Percentiles rank a stretch among this genome's conserved stretches.
Evolutionary conservation across 352 stramenopile species (phyloP).

Genomic region (Globisporangium irregulare): DNA sequence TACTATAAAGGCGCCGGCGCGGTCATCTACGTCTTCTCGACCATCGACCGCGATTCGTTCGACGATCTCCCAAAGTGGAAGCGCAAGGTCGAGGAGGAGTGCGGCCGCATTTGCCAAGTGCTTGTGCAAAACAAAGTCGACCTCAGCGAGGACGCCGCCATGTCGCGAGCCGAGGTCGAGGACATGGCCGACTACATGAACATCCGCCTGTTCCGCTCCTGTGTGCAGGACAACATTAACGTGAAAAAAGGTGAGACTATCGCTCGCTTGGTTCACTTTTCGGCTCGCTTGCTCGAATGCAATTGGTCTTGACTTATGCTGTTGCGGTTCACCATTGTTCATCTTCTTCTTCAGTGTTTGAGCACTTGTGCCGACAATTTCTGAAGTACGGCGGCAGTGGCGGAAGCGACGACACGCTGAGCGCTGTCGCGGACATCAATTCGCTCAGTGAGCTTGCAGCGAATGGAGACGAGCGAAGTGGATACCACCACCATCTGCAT

Average conservation of each 20-base stretch:
- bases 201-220: conserved; percentile 58
- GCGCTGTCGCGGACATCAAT: conserved; percentile 53
- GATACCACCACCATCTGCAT: neutral
- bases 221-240: conserved; percentile 73
- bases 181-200: conserved; percentile 58
- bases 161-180: conserved; percentile 59
- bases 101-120: conserved; percentile 58
- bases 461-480: conserved; percentile 16
- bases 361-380: conserved; percentile 50
- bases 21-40: conserved; percentile 78
- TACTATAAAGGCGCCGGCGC: conserved; percentile 76
- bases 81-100: conserved; percentile 68
- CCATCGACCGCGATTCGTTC: conserved; percentile 66
- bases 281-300: neutral
- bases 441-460: conserved; percentile 39
- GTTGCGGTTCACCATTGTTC: neutral
- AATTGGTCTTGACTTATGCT: neutral
- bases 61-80: conserved; percentile 69
- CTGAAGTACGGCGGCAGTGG: conserved; percentile 33
- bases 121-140: conserved; percentile 81
- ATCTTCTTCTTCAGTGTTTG: conserved; percentile 38
- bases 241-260: conserved; percentile 46
- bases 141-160: conserved; percentile 53
- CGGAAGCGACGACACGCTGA: conserved; percentile 28
- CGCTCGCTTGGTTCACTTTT: neutral